Percentiles rank a stretch among this genome's conserved stretches.
phyloP scores from a whole-genome alignment of 2,329 filamentous ascomycete genomes.

The Hymenotorrendiella dingleyae region DNA sequence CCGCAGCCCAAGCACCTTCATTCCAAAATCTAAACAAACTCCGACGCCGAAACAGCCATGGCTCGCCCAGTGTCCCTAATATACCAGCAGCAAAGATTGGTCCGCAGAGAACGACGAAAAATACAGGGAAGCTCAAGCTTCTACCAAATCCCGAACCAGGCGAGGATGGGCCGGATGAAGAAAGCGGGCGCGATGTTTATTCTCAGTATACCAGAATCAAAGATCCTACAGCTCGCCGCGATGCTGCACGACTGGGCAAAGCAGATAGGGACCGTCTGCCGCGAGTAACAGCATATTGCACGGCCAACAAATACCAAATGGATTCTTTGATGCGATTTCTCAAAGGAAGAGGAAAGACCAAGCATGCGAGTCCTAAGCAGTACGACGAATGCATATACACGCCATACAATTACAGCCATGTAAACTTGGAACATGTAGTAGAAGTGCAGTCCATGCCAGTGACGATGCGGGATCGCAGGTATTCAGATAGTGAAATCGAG shows the following conservation, averaged over 20 bases:
- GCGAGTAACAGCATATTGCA: slow-evolving; percentile 93
- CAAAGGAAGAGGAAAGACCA: slow-evolving; percentile 72
- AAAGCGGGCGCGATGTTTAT: slow-evolving; percentile 92
- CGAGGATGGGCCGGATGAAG: slow-evolving; percentile 73
- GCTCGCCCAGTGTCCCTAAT: slow-evolving; percentile 37
- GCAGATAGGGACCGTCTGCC: slow-evolving; percentile 83
- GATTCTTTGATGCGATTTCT: slow-evolving; percentile 85
- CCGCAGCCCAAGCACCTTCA: slow-evolving; percentile 57
- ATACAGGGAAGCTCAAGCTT: slow-evolving; percentile 94
- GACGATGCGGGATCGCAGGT: slow-evolving; percentile 57
- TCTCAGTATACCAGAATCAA: slow-evolving; percentile 97
- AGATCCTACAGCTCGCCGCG: slow-evolving; percentile 84
- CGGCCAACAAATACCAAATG: slow-evolving; percentile 84
- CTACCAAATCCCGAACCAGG: slow-evolving; percentile 82
- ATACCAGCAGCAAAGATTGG: slow-evolving; percentile 64
- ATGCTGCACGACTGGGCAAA: slow-evolving; percentile 88
- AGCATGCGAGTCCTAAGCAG: slow-evolving; percentile 79
- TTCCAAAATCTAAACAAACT: slow-evolving; percentile 84
- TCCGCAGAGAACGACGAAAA: slow-evolving; percentile 91
- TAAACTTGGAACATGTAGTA: slow-evolving; percentile 29
- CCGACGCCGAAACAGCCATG: slow-evolving; percentile 77
- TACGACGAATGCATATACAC: slow-evolving; percentile 99
- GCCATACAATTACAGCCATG: slow-evolving; percentile 72
- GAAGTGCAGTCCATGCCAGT: slow-evolving; percentile 29
- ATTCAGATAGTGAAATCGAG: slow-evolving; percentile 70